Evolutionary conservation across 2,329 filamentous ascomycete species (phyloP).

Genomic region (Phoma herbarum): DNA sequence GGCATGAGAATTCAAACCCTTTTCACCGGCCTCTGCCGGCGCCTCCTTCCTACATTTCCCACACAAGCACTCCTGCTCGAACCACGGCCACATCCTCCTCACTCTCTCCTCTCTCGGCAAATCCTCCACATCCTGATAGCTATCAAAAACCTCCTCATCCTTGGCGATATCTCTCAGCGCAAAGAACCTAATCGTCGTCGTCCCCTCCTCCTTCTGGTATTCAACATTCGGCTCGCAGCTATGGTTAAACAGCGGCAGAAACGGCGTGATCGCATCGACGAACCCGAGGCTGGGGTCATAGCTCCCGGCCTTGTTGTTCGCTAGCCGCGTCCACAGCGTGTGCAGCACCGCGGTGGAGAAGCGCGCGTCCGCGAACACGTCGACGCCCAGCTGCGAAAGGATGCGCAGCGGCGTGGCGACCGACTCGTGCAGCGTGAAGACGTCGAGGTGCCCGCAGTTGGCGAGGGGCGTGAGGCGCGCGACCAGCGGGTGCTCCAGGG

Average conservation of each 20-base stretch:
- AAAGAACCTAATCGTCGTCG: constrained; percentile 24
- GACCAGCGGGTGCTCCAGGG: constrained; percentile 38
- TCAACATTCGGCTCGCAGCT: constrained; percentile 44
- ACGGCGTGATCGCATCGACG: constrained; percentile 39
- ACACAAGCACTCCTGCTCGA: constrained; percentile 25
- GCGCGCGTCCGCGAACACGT: constrained; percentile 24
- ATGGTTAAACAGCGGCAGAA: constrained; percentile 47
- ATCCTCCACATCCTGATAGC: constrained; percentile 20
- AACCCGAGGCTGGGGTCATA: constrained; percentile 31
- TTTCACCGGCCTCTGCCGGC: no score
- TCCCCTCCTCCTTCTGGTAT: constrained; percentile 23
- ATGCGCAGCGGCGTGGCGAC: constrained; percentile 38
- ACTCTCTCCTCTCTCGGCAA: constrained; percentile 14
- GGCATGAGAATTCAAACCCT: no score
- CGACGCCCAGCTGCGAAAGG: constrained; percentile 39
- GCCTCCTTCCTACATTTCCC: constrained; percentile 17
- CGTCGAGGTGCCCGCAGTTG: constrained; percentile 35
- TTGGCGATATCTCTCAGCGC: constrained; percentile 9
- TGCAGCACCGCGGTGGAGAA: constrained; percentile 47
- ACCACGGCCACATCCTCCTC: constrained; percentile 27
- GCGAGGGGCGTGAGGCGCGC: constrained; percentile 42
- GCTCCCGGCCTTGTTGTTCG: constrained; percentile 48
- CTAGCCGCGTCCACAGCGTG: constrained; percentile 42
- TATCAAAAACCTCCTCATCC: constrained; percentile 28
- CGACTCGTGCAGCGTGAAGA: constrained; percentile 43